Percentiles rank a stretch among this genome's conserved stretches.
Conservation (phyloP, 2,329 filamentous ascomycete species). For the Penicillium verrucosum region DNA sequence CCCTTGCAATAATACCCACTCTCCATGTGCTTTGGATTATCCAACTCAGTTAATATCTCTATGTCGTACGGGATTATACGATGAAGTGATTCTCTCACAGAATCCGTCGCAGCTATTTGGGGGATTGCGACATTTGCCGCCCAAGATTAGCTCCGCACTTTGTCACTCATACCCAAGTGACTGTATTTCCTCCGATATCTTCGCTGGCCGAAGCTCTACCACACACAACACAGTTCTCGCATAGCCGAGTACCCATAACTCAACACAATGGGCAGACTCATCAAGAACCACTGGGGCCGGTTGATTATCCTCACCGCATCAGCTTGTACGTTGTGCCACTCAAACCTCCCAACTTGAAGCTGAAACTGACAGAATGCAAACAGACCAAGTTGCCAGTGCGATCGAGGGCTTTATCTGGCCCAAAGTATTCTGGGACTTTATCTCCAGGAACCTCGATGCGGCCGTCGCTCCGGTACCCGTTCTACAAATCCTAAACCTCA, state of each 20-base stretch:
- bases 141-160: neutral
- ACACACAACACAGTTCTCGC: neutral
- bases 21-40: neutral
- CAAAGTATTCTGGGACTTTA: constrained; percentile 97
- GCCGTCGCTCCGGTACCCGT: constrained; percentile 84
- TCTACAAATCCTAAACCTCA: constrained; percentile 83
- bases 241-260: neutral
- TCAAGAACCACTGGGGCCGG: constrained; percentile 99
- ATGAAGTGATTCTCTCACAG: constrained; percentile 4
- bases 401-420: constrained; percentile 95
- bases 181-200: constrained; percentile 9
- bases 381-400: constrained; percentile 82
- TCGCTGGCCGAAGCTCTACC: constrained; percentile 29
- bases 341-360: neutral
- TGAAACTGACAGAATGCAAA: constrained; percentile 1
- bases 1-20: neutral
- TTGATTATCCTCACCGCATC: constrained; percentile 87
- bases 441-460: constrained; percentile 82
- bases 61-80: neutral
- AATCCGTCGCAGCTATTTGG: neutral
- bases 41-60: neutral
- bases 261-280: constrained; percentile 80
- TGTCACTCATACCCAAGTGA: neutral
- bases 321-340: constrained; percentile 55
- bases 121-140: constrained; percentile 1